phyloP scores from a whole-genome alignment of 78 protist genomes.

The Carpediemonas membranifera region DNA sequence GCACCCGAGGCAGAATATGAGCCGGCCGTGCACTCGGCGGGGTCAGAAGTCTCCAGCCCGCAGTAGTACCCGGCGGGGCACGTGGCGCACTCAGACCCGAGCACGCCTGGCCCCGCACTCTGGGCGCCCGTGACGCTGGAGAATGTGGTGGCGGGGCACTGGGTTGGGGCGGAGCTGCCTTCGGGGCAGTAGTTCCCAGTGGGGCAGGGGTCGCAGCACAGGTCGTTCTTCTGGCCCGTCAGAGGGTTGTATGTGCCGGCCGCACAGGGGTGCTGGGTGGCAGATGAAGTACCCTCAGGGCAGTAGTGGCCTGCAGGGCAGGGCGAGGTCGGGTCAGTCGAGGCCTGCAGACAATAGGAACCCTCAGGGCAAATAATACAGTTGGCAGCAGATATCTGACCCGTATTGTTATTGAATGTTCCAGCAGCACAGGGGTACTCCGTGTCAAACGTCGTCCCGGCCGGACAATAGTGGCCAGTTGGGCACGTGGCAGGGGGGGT shows the following conservation, averaged over 20 bases:
- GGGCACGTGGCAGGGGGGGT: background rate
- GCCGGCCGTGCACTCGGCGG: conserved; percentile 30
- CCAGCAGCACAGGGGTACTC: conserved; percentile 42
- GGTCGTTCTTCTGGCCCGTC: background rate
- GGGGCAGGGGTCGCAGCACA: conserved; percentile 3
- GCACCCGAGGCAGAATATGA: conserved; percentile 21
- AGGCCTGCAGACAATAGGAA: conserved; percentile 23
- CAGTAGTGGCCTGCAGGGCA: conserved; percentile 3
- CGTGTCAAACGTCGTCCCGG: background rate
- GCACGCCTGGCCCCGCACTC: background rate
- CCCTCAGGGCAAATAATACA: background rate
- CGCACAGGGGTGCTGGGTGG: background rate
- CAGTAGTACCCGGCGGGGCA: conserved; percentile 38
- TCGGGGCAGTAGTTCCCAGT: conserved; percentile 25
- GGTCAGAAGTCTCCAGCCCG: background rate
- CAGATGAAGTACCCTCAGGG: background rate
- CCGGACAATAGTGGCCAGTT: conserved; percentile 32
- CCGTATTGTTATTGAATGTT: conserved; percentile 8
- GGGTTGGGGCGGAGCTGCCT: too few species aligned
- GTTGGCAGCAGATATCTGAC: background rate
- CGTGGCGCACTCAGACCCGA: background rate
- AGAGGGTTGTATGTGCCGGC: conserved; percentile 1
- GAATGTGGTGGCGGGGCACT: too few species aligned
- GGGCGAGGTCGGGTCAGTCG: background rate
- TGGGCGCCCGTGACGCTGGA: too few species aligned